Conservation (phyloP, 2,329 filamentous ascomycete species). For the Penicillium oxalicum region DNA sequence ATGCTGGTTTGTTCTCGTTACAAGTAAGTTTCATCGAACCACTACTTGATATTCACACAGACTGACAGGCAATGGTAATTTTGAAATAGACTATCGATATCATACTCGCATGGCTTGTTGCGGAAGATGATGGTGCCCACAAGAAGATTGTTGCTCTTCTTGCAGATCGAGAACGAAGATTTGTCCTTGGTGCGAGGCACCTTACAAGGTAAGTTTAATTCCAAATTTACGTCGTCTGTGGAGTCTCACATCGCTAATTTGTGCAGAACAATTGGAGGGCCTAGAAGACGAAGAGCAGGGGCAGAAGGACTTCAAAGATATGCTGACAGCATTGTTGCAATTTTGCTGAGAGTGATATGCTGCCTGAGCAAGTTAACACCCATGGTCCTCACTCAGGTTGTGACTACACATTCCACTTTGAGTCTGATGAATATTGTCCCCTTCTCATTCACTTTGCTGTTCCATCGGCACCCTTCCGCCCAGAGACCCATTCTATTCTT, state of each 20-base stretch:
- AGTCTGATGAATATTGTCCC: no score
- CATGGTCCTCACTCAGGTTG: no score
- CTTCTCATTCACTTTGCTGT: no score
- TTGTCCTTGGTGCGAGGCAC: constrained; percentile 60
- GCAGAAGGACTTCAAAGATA: constrained; percentile 53
- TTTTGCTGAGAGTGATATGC: constrained; percentile 26
- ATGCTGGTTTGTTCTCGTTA: constrained; percentile 76
- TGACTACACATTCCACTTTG: no score
- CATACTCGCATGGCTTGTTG: constrained; percentile 81
- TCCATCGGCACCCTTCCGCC: no score
- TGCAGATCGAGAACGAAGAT: constrained; percentile 62
- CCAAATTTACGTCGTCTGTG: background rate
- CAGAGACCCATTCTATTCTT: no score
- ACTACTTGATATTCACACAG: background rate
- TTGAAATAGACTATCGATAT: constrained; percentile 60
- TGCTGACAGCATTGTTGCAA: constrained; percentile 55
- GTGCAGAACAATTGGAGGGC: constrained; percentile 55
- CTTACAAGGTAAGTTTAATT: constrained; percentile 50
- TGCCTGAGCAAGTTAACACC: background rate
- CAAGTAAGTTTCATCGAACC: constrained; percentile 45
- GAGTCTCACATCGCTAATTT: constrained; percentile 12
- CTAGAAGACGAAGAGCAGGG: constrained; percentile 52
- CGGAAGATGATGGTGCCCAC: constrained; percentile 75
- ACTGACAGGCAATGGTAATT: constrained; percentile 17
- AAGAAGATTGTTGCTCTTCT: constrained; percentile 59